Base-by-base conservation (phyloP, 2,329 filamentous ascomycete species). In the Trichoderma sp. region DNA sequence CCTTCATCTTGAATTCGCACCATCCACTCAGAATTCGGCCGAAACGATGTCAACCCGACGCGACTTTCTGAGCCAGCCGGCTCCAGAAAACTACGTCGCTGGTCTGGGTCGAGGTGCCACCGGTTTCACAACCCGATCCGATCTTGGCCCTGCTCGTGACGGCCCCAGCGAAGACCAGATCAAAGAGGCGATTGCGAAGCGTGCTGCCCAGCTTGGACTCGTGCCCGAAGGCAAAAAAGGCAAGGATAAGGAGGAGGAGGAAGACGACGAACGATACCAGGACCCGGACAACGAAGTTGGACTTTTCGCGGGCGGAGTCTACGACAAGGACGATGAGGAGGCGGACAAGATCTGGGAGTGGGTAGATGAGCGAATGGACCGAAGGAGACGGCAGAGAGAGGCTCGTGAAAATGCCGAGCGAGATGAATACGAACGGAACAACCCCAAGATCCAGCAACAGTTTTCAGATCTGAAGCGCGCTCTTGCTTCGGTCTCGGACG, bases 281-380 rank as follows among this genome's bases (percentile, higher is more conserved):
- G 96, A 99, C 77, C 96, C 96, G 0, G 96, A 99, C 75, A 98
- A 98, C 76, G 96, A 99, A 79, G 92, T 96, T 59, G 96, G 96
- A 5, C 84, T 99, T 26, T 99, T 99, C 76, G 94, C 96, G 3
- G 95, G 93, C 68, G 96, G 96, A 43, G 92, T 96, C 75, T 99
- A 97, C 82, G 96, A 98, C 79, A 92, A 96, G 79, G 96, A 99
- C 68, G 96, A 99, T 77, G 96, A 99, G 76, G 96, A 99, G 80
- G 96, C 96, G 54, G 96, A 99, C 81, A 87, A 92, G 76, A 97
- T 99, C 76, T 99, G 97, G 83, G 91, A 94, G 76, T 91, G 93
- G 77, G 92, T 99, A 72, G 96, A 99, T 76, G 96, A 97, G 83
- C 95, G 92, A 81, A 98, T 99, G 95, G 94, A 96, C 73, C 87